phyloP scores from a whole-genome alignment of 352 stramenopile species.

The Phytophthora sp. region DNA sequence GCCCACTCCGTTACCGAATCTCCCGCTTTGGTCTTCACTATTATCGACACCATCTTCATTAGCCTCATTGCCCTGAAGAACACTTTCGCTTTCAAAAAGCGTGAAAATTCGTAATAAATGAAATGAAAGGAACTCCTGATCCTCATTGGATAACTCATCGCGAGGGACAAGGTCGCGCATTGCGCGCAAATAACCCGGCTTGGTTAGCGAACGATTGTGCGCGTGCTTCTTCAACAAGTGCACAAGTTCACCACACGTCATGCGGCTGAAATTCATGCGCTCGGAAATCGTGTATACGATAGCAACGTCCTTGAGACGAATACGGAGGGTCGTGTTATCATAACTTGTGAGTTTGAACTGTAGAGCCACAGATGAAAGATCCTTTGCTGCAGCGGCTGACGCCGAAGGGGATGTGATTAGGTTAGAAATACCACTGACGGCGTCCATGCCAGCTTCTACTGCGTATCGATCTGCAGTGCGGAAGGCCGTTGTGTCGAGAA shows the following conservation, averaged over 20 bases:
- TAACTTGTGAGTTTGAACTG: slow-evolving; percentile 91
- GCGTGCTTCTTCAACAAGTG: slow-evolving; percentile 76
- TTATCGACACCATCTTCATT: slow-evolving; percentile 31
- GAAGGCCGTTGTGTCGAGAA: slow-evolving; percentile 37
- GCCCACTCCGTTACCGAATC: slow-evolving; percentile 18
- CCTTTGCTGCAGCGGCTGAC: slow-evolving; percentile 48
- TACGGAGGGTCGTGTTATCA: slow-evolving; percentile 79
- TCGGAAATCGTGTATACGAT: slow-evolving; percentile 90
- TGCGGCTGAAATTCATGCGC: slow-evolving; percentile 79
- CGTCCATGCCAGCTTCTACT: slow-evolving; percentile 57
- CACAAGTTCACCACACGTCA: slow-evolving; percentile 68
- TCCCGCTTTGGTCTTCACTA: slow-evolving; percentile 23
- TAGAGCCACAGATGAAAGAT: slow-evolving; percentile 76
- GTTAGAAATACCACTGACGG: slow-evolving; percentile 59
- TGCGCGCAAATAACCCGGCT: slow-evolving; percentile 72
- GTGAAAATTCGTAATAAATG: slow-evolving; percentile 85
- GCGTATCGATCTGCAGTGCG: slow-evolving; percentile 39
- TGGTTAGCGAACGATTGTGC: slow-evolving; percentile 71
- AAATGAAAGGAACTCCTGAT: slow-evolving; percentile 89
- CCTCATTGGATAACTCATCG: slow-evolving; percentile 78
- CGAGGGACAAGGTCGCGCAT: slow-evolving; percentile 81
- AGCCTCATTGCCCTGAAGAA: slow-evolving; percentile 43
- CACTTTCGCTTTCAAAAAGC: slow-evolving; percentile 81
- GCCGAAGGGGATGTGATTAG: slow-evolving; percentile 62
- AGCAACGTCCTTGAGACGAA: slow-evolving; percentile 85